phyloP scores from a whole-genome alignment of 176 grass and related monocot species.

The Carex parvula region DNA sequence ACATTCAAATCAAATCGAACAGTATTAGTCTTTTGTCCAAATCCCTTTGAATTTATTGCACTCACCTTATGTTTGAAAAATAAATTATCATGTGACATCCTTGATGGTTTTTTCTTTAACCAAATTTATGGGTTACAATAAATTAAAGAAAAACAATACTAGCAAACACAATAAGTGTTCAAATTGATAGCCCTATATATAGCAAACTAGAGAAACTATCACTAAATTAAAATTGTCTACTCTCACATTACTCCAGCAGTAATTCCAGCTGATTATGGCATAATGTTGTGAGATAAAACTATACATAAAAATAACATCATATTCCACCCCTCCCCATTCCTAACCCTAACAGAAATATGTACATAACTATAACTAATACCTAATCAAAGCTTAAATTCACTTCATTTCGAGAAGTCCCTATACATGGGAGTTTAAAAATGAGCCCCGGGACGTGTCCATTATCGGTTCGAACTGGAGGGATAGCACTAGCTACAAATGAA shows the following conservation, averaged over 20 bases:
- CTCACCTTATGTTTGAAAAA: no score
- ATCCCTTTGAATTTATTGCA: no score
- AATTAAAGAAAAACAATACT: not conserved
- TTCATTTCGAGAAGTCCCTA: not conserved
- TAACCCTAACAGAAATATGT: not conserved
- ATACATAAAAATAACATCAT: slow-evolving; percentile 9
- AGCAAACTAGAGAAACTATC: not conserved
- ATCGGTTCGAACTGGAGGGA: not conserved
- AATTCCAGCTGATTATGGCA: not conserved
- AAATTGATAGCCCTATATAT: not conserved
- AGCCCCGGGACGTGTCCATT: not conserved
- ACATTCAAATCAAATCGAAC: no score
- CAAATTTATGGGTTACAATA: not conserved
- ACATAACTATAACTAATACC: not conserved
- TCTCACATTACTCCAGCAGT: slow-evolving; percentile 2
- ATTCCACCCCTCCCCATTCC: not conserved
- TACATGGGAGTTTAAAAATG: not conserved
- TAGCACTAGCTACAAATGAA: not conserved
- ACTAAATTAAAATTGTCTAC: not conserved
- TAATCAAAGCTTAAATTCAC: not conserved
- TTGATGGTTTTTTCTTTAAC: not conserved
- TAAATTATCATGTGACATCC: no score
- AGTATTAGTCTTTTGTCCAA: no score
- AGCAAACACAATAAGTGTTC: not conserved
- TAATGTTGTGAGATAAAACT: not conserved